Conservation (phyloP, 1,139 yeast genomes). For the Arxiozyma slooffiae region DNA sequence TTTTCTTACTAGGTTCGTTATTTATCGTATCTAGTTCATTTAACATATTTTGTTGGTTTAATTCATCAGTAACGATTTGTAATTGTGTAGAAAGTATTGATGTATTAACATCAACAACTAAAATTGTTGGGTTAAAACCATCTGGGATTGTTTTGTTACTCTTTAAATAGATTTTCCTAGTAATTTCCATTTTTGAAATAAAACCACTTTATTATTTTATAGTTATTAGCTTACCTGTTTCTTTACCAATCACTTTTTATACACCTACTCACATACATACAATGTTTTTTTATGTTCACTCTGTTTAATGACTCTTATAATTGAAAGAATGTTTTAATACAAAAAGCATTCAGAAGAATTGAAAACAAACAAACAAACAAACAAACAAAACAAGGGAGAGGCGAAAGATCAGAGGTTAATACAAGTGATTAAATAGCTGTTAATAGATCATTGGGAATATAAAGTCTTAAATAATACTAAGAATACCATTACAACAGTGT, state of each 20-base stretch:
- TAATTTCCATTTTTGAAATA: conserved; percentile 8
- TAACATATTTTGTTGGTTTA: not conserved
- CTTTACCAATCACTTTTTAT: not conserved
- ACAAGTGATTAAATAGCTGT: no score
- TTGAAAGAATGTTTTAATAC: no score
- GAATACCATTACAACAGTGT: no score
- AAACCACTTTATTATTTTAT: not conserved
- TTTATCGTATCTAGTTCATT: not conserved
- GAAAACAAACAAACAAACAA: no score
- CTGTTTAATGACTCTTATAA: no score
- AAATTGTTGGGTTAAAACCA: not conserved
- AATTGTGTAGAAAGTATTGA: not conserved
- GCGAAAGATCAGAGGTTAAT: no score
- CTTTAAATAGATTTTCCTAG: conserved; percentile 4
- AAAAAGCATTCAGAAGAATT: no score
- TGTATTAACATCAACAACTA: conserved; percentile 8
- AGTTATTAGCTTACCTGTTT: not conserved
- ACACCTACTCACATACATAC: no score
- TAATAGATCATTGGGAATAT: no score
- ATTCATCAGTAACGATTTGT: not conserved
- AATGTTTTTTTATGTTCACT: no score
- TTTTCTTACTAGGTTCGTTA: not conserved
- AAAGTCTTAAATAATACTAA: no score
- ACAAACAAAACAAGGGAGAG: no score
- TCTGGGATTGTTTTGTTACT: not conserved